Percentiles rank a stretch among this genome's conserved stretches.
Conservation (phyloP, 176 grass and related monocot species). For the Cymbopogon citratus region DNA sequence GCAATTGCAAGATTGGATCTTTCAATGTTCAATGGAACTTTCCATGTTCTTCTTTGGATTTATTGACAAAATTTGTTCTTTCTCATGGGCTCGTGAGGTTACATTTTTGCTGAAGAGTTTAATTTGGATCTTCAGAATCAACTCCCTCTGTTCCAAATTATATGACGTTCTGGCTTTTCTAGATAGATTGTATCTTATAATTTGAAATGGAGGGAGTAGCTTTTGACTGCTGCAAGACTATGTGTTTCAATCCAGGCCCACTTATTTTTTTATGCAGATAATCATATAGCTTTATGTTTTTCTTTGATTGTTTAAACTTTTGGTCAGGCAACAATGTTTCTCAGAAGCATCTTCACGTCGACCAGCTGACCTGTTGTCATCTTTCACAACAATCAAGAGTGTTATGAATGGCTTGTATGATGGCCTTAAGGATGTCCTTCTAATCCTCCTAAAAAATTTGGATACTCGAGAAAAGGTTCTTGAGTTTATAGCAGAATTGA, state of each 20-base stretch:
- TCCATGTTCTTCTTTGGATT: not conserved
- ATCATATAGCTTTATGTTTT: conserved; percentile 12
- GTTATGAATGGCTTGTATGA: conserved; percentile 92
- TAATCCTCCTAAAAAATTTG: conserved; percentile 68
- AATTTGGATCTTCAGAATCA: not conserved
- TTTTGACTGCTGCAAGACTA: not conserved
- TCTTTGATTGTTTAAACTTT: conserved; percentile 6
- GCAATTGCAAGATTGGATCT: not conserved
- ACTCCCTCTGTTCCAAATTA: too few relatives aligned
- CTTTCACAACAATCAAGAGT: conserved; percentile 78
- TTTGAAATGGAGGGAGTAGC: too few relatives aligned
- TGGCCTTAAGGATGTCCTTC: conserved; percentile 73
- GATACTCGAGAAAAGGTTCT: conserved; percentile 94
- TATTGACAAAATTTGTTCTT: not conserved
- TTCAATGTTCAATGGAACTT: not conserved
- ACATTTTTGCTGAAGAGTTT: not conserved
- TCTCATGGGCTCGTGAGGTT: not conserved
- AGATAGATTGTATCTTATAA: too few relatives aligned
- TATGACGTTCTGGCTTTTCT: too few relatives aligned
- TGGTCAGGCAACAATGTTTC: conserved; percentile 86
- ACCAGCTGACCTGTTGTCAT: conserved; percentile 75
- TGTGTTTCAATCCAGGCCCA: not conserved
- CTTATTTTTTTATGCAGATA: not conserved
- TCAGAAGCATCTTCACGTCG: conserved; percentile 63
- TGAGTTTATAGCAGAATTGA: conserved; percentile 71